Evolutionary conservation across 78 protist species (phyloP), one percentile per base, ranked within the genome.

Genomic region (Dictyostelium firmibasis): DNA sequence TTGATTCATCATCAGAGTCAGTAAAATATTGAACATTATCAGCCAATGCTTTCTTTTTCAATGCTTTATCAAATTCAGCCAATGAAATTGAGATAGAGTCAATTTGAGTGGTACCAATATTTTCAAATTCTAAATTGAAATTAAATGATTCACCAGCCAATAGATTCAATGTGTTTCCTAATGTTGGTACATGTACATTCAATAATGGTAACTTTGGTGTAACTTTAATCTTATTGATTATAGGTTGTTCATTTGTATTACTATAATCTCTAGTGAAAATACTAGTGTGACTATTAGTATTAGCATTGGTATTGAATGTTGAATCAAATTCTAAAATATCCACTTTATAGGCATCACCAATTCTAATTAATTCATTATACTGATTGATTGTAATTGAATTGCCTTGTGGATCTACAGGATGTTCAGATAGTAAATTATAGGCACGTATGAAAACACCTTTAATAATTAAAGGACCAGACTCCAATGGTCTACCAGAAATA

Each of bases 321-420:
- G 75, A 67, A 27, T 67, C 75, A 20, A 57, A 57, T 57, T 57
- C 67, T 57, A 57, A 57, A 67, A 67, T 67, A 20, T n/a, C 29
- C 10, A 89, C 86, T 27, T 81, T 81, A 31, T 89, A 89, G 0
- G 87, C 86, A 47, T 89, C 94, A 18, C 38, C 76, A 67, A 27
- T 67, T 31, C 60, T 36, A 25, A 77, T 33, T 8, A 81, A 33
- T 31, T 78, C 72, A 64, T 89, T 36, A 31, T 89, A 89, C 18
- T 78, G 50, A 38, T 33, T 23, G 4, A 89, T 23, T 23, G 81
- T 25, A 13, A 89, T 89, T 18, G 88, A 36, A 50, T 44, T 31
- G n/a, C 94, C 94, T 69, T 89, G 87, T 69, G 62, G 87, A 89
- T 89, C 74, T 1, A 89, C 74, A 38, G 94, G 94, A 69, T 89